Evolutionary conservation across 2,329 filamentous ascomycete species (phyloP), one percentile per base, ranked within the genome.

Genomic region (Lachnellula occidentalis): DNA sequence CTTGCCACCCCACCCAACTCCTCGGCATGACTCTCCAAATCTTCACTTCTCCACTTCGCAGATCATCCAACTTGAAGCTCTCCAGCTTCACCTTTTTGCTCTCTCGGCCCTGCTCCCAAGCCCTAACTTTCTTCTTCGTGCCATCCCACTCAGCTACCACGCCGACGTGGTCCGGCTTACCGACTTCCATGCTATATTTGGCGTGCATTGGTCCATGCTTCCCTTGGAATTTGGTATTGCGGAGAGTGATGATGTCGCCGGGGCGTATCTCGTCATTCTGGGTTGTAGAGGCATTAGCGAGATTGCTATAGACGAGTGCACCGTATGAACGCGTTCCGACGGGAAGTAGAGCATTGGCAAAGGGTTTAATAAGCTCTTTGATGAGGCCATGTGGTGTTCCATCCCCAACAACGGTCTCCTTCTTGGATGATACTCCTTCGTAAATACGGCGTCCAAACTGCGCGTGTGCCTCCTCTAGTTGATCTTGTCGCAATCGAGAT

Each of bases 141-240:
- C 94, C 94, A 70, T 99, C 94, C 94, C 94, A 99, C 70, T 99
- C 94, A 9, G 90, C 82, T 4, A 99, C 92, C 2, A 99, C 76
- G 2, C 82, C 94, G 0, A 97, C 92, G 66, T 99, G 94, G 9
- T 82, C 90, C 4, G 82, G 83, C 69, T 90, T 94, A 61, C 91
- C 92, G 1, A 96, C 89, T 63, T 99, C 94, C 50, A 83, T 76
- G 48, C 79, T 86, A 71, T 99, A 99, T 71, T 96, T 97, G 61
- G 89, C 87, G 69, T 97, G 92, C 88, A 99, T 92, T 4, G 91
- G 82, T 1, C 94, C 94, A 63, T 92, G 90, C 71, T 96, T 95
- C 56, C 94, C 94, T 72, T 96, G 90, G 74, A 99, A 96, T 61
- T 86, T 88, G 39, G 92, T 88, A 65, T 96, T 96, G 63, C 94